Percentiles rank a stretch among this genome's conserved stretches.
These are phyloP conservation scores for Tricladium varicosporioides DNA, from an alignment of 2,329 filamentous ascomycete genomes.

Conservation along the genomic window DNA sequence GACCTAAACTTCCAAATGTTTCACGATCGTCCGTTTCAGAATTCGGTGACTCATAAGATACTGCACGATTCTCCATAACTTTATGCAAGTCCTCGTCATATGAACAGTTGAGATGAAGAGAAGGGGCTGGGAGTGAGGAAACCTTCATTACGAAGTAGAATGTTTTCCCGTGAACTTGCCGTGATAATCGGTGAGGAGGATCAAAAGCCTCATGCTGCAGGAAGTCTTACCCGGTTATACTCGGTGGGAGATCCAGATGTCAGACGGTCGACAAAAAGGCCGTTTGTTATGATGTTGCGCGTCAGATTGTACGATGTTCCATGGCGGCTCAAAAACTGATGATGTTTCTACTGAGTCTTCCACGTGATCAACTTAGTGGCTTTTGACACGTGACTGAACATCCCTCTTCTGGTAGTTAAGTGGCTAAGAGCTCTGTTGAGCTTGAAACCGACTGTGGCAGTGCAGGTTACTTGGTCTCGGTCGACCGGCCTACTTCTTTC, in stretches of 20 bases:
- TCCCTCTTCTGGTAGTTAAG: neutral
- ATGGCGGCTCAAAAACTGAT: neutral
- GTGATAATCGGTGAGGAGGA: constrained; percentile 4
- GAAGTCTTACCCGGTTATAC: neutral
- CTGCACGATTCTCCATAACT: constrained; percentile 22
- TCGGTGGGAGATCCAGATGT: neutral
- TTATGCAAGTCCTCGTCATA: constrained; percentile 23
- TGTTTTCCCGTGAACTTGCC: neutral
- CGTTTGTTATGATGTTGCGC: neutral
- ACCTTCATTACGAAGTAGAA: neutral
- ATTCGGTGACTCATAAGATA: constrained; percentile 28
- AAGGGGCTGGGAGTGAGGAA: constrained; percentile 4
- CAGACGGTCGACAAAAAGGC: constrained; percentile 1
- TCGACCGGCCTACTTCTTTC: neutral
- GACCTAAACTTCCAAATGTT: constrained; percentile 21
- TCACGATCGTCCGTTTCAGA: constrained; percentile 30
- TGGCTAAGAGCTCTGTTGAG: neutral
- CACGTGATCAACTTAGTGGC: neutral
- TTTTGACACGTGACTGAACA: neutral
- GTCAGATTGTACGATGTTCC: neutral
- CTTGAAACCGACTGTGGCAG: constrained; percentile 1
- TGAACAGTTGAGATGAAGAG: constrained; percentile 9
- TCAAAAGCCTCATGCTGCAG: neutral
- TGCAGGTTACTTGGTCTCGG: neutral
- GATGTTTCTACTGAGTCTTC: neutral